Conservation (phyloP, 805 yeast species). For the Yamadazyma kitorensis region DNA sequence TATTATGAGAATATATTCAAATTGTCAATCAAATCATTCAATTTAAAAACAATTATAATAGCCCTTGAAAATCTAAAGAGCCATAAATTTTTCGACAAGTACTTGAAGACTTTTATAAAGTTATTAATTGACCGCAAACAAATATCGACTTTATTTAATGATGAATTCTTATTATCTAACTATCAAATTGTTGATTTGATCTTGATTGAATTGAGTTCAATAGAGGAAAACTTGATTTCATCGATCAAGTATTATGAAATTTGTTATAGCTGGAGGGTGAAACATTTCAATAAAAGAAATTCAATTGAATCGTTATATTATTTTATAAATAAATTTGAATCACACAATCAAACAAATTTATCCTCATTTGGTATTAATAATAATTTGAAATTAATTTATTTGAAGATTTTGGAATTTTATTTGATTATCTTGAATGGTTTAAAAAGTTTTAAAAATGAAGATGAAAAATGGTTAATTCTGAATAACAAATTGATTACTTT, state of each 20-base stretch:
- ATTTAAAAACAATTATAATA: slow-evolving; percentile 2
- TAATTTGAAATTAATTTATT: slow-evolving; percentile 30
- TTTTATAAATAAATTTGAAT: slow-evolving; percentile 37
- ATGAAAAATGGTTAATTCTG: slow-evolving; percentile 38
- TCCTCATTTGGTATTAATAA: slow-evolving; percentile 8
- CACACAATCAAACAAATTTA: slow-evolving; percentile 11
- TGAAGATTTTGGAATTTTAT: slow-evolving; percentile 40
- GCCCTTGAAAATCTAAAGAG: slow-evolving; percentile 3
- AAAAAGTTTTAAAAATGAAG: slow-evolving; percentile 29
- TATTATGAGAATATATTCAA: slow-evolving; percentile 11
- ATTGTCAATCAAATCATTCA: slow-evolving; percentile 5
- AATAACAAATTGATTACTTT: slow-evolving; percentile 21
- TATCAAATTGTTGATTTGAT: slow-evolving; percentile 33
- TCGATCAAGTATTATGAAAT: slow-evolving; percentile 36
- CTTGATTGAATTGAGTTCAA: slow-evolving; percentile 30
- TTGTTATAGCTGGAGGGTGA: slow-evolving; percentile 40
- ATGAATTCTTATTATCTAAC: slow-evolving; percentile 19
- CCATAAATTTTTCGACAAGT: background rate
- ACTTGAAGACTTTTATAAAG: slow-evolving; percentile 22
- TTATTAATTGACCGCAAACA: slow-evolving; percentile 22
- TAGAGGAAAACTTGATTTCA: slow-evolving; percentile 25
- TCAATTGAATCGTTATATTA: slow-evolving; percentile 38
- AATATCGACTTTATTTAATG: slow-evolving; percentile 21
- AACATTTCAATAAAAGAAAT: slow-evolving; percentile 32
- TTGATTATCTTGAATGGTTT: slow-evolving; percentile 39